These are phyloP conservation scores for Lotus japonicus DNA, from an alignment of 306 rosid genomes.

Conservation along the genomic window DNA sequence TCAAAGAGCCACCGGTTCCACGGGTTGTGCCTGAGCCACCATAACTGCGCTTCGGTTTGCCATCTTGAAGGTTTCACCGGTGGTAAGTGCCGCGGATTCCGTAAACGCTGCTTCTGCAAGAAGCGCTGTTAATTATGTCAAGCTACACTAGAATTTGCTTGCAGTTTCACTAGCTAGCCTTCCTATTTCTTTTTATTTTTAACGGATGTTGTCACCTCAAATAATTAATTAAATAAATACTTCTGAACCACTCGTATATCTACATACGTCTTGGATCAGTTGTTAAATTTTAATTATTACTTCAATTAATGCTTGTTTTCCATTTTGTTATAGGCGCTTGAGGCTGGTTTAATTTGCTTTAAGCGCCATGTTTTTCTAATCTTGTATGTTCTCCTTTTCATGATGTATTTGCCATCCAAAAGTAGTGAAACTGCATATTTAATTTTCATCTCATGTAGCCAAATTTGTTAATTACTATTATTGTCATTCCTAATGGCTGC, in stretches of 20 bases:
- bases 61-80: conserved; percentile 43
- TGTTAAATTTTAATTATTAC: neutral
- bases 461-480: neutral
- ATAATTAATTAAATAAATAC: neutral
- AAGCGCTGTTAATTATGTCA: conserved; percentile 19
- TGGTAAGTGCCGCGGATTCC: conserved; percentile 50
- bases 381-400: neutral
- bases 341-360: neutral
- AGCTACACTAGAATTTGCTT: neutral
- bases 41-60: conserved; percentile 47
- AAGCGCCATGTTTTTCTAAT: neutral
- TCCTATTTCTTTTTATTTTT: too few relatives aligned
- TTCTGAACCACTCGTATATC: neutral
- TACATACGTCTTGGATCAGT: neutral
- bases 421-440: neutral
- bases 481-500: neutral
- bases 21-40: conserved; percentile 30
- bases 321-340: neutral
- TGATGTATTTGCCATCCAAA: neutral
- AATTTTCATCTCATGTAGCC: neutral
- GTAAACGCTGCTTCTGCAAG: conserved; percentile 57
- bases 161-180: neutral
- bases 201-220: too few relatives aligned
- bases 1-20: conserved; percentile 40
- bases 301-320: neutral